Evolutionary conservation across 495 filamentous ascomycete species (phyloP).

Genomic region (Daldinia loculata): DNA sequence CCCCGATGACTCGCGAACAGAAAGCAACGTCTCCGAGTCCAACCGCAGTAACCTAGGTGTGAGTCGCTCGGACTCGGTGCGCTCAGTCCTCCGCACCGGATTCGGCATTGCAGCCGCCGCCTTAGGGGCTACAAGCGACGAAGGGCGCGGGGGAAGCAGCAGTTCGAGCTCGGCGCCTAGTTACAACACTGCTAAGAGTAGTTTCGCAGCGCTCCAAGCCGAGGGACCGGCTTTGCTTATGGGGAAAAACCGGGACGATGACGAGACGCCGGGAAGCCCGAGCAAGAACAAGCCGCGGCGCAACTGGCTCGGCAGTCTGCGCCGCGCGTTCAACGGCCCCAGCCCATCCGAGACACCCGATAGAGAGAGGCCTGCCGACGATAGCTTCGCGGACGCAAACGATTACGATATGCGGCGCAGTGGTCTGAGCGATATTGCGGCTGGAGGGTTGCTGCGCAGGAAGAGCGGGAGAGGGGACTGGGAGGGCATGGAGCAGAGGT

Average conservation of each 20-base stretch:
- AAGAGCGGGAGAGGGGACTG: slow-evolving; percentile 56
- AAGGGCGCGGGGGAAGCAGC: slow-evolving; percentile 46
- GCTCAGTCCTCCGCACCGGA: slow-evolving; percentile 34
- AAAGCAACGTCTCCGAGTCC: slow-evolving; percentile 53
- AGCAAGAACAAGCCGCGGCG: slow-evolving; percentile 55
- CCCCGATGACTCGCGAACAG: slow-evolving; percentile 46
- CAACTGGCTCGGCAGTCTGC: slow-evolving; percentile 60
- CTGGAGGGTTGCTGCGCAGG: slow-evolving; percentile 48
- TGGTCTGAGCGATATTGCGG: slow-evolving; percentile 44
- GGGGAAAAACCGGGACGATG: slow-evolving; percentile 31
- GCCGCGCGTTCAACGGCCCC: slow-evolving; percentile 52
- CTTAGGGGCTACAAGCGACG: slow-evolving; percentile 33
- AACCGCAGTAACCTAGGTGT: slow-evolving; percentile 45
- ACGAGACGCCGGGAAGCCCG: slow-evolving; percentile 54
- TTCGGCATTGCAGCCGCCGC: slow-evolving; percentile 41
- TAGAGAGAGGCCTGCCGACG: slow-evolving; percentile 38
- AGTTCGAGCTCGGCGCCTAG: slow-evolving; percentile 60
- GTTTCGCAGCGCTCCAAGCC: slow-evolving; percentile 67
- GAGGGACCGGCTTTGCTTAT: slow-evolving; percentile 72
- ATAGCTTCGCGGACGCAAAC: slow-evolving; percentile 39
- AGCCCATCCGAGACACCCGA: slow-evolving; percentile 25
- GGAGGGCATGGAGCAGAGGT: slow-evolving; percentile 42
- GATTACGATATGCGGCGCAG: slow-evolving; percentile 46
- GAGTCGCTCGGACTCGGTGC: slow-evolving; percentile 47
- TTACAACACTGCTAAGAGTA: slow-evolving; percentile 73